Evolutionary conservation across 179 eudicot species (phyloP), one percentile per base, ranked within the genome.

Genomic region (Silene vulgaris): DNA sequence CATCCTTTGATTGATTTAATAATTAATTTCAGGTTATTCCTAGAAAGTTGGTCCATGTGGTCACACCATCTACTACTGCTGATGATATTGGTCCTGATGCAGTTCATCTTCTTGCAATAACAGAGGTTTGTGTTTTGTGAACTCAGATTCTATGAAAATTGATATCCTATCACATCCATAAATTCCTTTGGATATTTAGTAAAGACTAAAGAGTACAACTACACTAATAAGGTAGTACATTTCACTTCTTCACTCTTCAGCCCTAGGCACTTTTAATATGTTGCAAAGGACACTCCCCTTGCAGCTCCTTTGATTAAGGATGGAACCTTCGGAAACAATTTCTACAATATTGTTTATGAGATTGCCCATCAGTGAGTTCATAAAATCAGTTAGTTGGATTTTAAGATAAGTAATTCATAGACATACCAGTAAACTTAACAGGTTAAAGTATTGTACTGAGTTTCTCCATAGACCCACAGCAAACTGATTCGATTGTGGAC

Each of bases 81-180:
- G 94, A 91, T 77, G 96, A 91, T 76, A 88, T 96, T 77, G 97
- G 97, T 72, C 98, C 98, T 81, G 97, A 93, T 84, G 96, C 99
- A 74, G 92, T 96, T 74, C 99, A 96, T 84, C 99, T 96, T 84
- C 94, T 96, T 76, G 87, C 94, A 70, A 77, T 96, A 82, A 93
- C 88, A 80, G 99, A 93, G 99, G 99, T 96, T 74, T 61, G 83
- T 82, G 72, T 67, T 1, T 56, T 80, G 48, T 32, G 37, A 70
- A 62, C 35, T 20, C 54, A 32, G 13, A 61, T 50, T 2, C 20
- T 29, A 8, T 71, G 19, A 2, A 26, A 40, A 21, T 52, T 75
- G 71, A 37, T 32, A 35, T 8, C 56, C 48, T 40, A 29, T 9
- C 21, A 8, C 48, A 62, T n/a, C 45, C 40, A 43, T 48, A 1